Evolutionary conservation across 805 yeast species (phyloP).

Genomic region (Wickerhamiella siamensis): DNA sequence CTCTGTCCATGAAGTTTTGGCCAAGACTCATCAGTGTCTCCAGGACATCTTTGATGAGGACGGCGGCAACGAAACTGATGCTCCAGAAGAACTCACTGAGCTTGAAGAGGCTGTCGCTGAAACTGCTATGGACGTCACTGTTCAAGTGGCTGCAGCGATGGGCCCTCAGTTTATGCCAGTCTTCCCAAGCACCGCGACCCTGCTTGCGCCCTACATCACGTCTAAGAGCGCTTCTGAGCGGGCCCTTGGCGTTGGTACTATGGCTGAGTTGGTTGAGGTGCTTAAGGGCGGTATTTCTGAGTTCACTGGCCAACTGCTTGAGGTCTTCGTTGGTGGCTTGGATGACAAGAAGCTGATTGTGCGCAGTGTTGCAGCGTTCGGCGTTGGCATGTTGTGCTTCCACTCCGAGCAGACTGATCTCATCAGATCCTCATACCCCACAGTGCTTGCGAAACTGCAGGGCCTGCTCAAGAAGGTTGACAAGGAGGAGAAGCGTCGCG

Average conservation of each 20-base stretch:
- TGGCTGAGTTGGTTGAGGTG: conserved; percentile 77
- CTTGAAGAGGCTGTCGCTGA: conserved; percentile 62
- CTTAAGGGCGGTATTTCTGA: conserved; percentile 49
- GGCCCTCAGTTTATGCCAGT: conserved; percentile 64
- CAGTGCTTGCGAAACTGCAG: conserved; percentile 51
- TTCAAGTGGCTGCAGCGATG: conserved; percentile 59
- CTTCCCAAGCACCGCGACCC: conserved; percentile 56
- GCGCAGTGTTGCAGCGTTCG: conserved; percentile 90
- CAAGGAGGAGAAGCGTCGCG: conserved; percentile 37
- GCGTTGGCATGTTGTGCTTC: conserved; percentile 67
- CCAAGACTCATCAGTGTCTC: conserved; percentile 64
- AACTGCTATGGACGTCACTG: conserved; percentile 72
- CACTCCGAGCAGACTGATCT: conserved; percentile 38
- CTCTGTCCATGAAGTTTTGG: conserved; percentile 57
- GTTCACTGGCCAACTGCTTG: conserved; percentile 50
- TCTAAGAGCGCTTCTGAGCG: conserved; percentile 56
- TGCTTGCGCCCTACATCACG: conserved; percentile 34
- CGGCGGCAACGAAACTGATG: conserved; percentile 38
- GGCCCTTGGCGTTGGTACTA: conserved; percentile 71
- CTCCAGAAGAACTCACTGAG: conserved; percentile 40
- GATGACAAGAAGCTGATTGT: conserved; percentile 61
- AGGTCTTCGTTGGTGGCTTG: conserved; percentile 49
- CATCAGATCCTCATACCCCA: conserved; percentile 48
- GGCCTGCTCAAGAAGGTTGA: conserved; percentile 68
- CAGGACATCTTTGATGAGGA: conserved; percentile 21